These are phyloP conservation scores for Trichoderma hamatum DNA, from an alignment of 2,329 filamentous ascomycete species.

Conservation along the genomic window DNA sequence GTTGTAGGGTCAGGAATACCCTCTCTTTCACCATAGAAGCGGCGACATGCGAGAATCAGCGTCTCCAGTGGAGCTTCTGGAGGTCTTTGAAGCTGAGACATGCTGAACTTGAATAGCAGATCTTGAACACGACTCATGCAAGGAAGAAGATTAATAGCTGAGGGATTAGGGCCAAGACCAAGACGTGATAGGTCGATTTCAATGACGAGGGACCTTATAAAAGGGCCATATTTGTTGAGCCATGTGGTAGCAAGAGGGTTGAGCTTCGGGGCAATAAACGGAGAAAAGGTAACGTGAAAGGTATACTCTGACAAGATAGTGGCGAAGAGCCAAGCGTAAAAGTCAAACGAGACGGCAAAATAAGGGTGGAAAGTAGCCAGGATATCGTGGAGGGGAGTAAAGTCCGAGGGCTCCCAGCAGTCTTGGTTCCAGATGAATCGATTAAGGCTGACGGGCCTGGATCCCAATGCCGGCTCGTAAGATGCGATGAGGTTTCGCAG, in stretches of 20 bases:
- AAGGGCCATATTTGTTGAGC: conserved; percentile 41
- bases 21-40: conserved; percentile 38
- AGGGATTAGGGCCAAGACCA: conserved; percentile 37
- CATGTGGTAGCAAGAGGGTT: conserved; percentile 43
- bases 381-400: conserved; percentile 37
- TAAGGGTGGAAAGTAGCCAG: conserved; percentile 35
- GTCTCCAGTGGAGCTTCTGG: conserved; percentile 34
- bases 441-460: conserved; percentile 39
- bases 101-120: conserved; percentile 38
- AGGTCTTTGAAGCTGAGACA: conserved; percentile 32
- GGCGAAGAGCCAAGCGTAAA: conserved; percentile 44
- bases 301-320: conserved; percentile 40
- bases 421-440: conserved; percentile 34
- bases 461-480: background rate
- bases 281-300: conserved; percentile 47
- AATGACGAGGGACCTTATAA: conserved; percentile 43
- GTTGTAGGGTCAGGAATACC: background rate
- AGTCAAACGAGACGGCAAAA: conserved; percentile 39
- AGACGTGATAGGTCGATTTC: conserved; percentile 48
- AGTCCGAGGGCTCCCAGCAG: conserved; percentile 42
- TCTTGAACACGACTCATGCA: conserved; percentile 34
- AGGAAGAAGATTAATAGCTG: conserved; percentile 33
- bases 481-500: conserved; percentile 34
- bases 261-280: conserved; percentile 39
- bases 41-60: conserved; percentile 41